Evolutionary conservation across 331 rosid genomes (phyloP), one percentile per base, ranked within the genome.

Genomic region (Spiraea crenata): DNA sequence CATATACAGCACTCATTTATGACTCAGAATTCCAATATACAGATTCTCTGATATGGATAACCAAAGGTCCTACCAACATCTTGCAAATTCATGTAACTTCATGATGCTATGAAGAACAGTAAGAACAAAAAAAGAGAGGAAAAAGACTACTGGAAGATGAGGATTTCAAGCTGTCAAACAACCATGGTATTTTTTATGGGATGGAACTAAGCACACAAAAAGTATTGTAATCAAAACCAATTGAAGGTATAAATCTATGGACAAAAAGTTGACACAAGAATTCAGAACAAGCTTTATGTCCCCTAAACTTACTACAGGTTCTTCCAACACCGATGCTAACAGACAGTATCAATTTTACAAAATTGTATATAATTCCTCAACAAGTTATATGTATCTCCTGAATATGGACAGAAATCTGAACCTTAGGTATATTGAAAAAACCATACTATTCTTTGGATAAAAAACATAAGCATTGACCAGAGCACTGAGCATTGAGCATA

Each of bases 1-100:
- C 31, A 80, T 40, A 80, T 39, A n/a, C 35, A 63, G 12, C 19
- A 69, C 41, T 37, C n/a, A 63, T 40, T 67, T 52, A 50, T 51
- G 35, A 57, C 47, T 12, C 57, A 70, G 14, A 69, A 7, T 37
- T 48, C 37, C 14, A 49, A 63, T 14, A 34, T 49, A 59, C 69
- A 67, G 41, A 41, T 15, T 63, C 19, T 47, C 52, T 19, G 42
- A 62, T 9, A 73, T 62, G 41, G 7, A 13, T 9, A 58, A 35
- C 34, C 0, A 58, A 58, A 25, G 31, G 31, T 25, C 31, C 1
- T 25, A 2, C 31, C 31, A 58, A 58, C n/a, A 58, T 58, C 25
- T 58, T 42, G 35, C 40, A 4, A 35, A 58, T 57, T 9, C 19
- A 34, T 34, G 40, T 2, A 1, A 19, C 11, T 56, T 9, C 13